Evolutionary conservation across 495 filamentous ascomycete species (phyloP).

Genomic region (Aspergillus coremiiformis): DNA sequence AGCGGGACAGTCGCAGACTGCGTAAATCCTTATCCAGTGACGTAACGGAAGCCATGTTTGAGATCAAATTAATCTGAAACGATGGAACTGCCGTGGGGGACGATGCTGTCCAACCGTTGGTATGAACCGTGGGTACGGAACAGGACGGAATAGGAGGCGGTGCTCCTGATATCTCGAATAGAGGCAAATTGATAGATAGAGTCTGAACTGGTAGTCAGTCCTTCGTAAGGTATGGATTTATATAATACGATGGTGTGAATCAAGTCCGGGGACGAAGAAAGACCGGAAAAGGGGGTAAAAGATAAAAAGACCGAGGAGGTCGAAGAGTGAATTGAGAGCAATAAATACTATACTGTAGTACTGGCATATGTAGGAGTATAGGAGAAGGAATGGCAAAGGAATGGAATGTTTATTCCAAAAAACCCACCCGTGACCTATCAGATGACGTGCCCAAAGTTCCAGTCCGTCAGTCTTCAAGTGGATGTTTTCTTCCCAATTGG

Average conservation of each 20-base stretch:
- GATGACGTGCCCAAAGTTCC: too few species aligned
- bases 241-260: too few species aligned
- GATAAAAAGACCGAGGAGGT: not conserved
- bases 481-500: too few species aligned
- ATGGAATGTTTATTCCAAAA: too few species aligned
- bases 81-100: not conserved
- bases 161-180: not conserved
- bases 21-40: slow-evolving; percentile 94
- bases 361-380: not conserved
- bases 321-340: not conserved
- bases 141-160: not conserved
- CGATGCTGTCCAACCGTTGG: not conserved
- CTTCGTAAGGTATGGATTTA: too few species aligned
- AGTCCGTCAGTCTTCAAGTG: slow-evolving; percentile 18
- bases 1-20: slow-evolving; percentile 84
- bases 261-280: not conserved
- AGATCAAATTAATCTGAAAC: not conserved
- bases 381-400: slow-evolving; percentile 16
- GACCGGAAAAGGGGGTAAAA: not conserved
- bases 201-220: too few species aligned
- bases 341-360: not conserved
- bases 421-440: slow-evolving; percentile 11
- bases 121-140: slow-evolving; percentile 9
- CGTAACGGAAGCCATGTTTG: slow-evolving; percentile 81
- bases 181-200: not conserved